Conservation (phyloP, 1,139 yeast genomes). For the Lodderomyces pseudojiufengensis region DNA sequence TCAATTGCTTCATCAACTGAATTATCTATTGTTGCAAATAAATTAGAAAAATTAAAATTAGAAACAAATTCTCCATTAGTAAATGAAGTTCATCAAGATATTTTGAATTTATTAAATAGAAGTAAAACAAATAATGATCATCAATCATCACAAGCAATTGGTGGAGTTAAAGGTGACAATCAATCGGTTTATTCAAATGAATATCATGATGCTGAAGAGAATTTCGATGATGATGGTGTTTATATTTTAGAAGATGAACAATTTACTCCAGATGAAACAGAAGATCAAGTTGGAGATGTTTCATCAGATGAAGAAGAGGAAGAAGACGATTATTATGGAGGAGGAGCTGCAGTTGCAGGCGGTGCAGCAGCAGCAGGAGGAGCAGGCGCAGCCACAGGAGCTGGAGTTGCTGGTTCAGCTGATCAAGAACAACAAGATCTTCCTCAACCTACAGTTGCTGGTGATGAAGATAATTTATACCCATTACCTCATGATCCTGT, state of each 20-base stretch:
- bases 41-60: conserved; percentile 21
- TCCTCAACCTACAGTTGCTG: conserved; percentile 13
- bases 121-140: conserved; percentile 5
- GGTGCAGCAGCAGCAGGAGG: conserved; percentile 2
- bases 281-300: conserved; percentile 5
- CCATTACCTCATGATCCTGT: conserved; percentile 61
- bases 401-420: neutral
- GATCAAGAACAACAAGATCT: conserved; percentile 8
- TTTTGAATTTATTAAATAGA: conserved; percentile 9
- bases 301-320: conserved; percentile 19
- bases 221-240: conserved; percentile 41
- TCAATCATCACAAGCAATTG: conserved; percentile 8
- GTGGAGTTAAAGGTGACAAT: conserved; percentile 15
- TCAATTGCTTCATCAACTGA: conserved; percentile 6
- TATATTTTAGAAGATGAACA: conserved; percentile 25
- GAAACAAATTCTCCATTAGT: conserved; percentile 12
- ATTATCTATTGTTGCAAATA: conserved; percentile 19
- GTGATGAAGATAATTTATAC: conserved; percentile 41
- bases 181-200: conserved; percentile 38
- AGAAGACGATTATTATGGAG: conserved; percentile 1
- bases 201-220: conserved; percentile 67
- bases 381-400: conserved; percentile 2
- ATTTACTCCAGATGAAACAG: conserved; percentile 12
- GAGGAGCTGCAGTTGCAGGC: conserved; percentile 3
- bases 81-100: conserved; percentile 13